Base-by-base conservation (phyloP, 148 eudicot genomes). In the Rhododendron ferrugineum region DNA sequence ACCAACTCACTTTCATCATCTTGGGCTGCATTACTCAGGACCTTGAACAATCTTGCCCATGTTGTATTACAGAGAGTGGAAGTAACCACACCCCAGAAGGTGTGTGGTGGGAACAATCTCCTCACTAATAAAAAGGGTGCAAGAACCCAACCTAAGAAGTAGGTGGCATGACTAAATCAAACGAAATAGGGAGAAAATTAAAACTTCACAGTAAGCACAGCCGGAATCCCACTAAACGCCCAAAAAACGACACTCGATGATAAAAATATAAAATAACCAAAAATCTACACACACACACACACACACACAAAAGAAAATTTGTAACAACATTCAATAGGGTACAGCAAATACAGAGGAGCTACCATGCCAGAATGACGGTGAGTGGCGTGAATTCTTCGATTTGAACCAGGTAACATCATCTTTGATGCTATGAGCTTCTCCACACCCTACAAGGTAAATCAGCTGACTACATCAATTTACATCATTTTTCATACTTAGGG, bases 351-450 rank as follows among this genome's bases (percentile, higher is more conserved):
- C 18, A 18, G 18, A 86, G 56, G 32, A 62, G 20, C 37, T 89
- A 96, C 99, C 99, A 96, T 93, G 88, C 99, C 99, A 10, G 99
- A 89, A 79, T 94, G 99, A 32, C 97, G 95, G 82, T 94, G 95
- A 82, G 94, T 98, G 40, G 99, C 88, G 82, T 96, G 99, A 34
- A 95, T 93, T 89, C 99, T 90, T 6, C 98, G 90, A 87, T 94
- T 96, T 23, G 98, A 96, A 11, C 98, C 98, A 4, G 98, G 98
- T 62, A 96, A 85, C 98, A 96, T 93, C 98, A 96, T 96, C 93
- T 96, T 96, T 3, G 99, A 96, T 49, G 94, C 93, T 76, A 96
- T 94, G 37, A 94, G 92, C 90, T 94, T 94, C 93, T 94, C 98
- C 83, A 94, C 99, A 54, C 99, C 98, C 98, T 94, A 83, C 32